A percentile compares a stretch with the other conserved stretches of the same genome.
Conservation (phyloP, 192 early-diverging fungal species). For the Coemansia sp. region DNA sequence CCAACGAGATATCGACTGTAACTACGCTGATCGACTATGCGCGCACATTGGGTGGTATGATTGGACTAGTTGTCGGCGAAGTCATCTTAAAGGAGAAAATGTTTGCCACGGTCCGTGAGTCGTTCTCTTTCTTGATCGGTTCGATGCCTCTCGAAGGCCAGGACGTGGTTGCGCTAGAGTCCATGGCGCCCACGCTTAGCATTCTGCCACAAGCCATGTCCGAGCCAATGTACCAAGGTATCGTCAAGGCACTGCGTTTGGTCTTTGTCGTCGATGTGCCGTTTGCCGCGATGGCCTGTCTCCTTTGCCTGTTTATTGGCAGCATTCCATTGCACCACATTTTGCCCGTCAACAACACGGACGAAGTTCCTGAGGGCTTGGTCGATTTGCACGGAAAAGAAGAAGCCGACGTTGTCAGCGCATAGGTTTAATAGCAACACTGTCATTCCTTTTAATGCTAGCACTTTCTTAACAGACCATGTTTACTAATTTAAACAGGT, state of each 20-base stretch:
- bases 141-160: constrained; percentile 19
- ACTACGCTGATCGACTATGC: constrained; percentile 55
- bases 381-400: constrained; percentile 18
- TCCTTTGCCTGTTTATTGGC: constrained; percentile 37
- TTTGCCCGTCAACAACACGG: constrained; percentile 21
- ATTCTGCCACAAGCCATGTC: constrained; percentile 21
- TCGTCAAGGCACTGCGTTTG: constrained; percentile 41
- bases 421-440: constrained; percentile 3
- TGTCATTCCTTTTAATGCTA: not conserved
- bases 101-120: constrained; percentile 24
- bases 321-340: constrained; percentile 46
- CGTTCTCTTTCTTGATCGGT: constrained; percentile 20
- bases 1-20: constrained; percentile 47
- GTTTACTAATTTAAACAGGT: not conserved
- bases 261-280: constrained; percentile 52
- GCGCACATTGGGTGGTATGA: constrained; percentile 54
- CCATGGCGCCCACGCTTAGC: constrained; percentile 40
- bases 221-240: constrained; percentile 26
- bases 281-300: constrained; percentile 46
- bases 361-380: constrained; percentile 36
- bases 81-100: constrained; percentile 53
- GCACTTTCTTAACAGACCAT: not conserved
- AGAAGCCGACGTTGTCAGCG: not conserved
- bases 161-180: constrained; percentile 39
- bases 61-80: constrained; percentile 51